Evolutionary conservation across 2,329 filamentous ascomycete genomes (phyloP).

Genomic region (Blastomyces gilchristii): DNA sequence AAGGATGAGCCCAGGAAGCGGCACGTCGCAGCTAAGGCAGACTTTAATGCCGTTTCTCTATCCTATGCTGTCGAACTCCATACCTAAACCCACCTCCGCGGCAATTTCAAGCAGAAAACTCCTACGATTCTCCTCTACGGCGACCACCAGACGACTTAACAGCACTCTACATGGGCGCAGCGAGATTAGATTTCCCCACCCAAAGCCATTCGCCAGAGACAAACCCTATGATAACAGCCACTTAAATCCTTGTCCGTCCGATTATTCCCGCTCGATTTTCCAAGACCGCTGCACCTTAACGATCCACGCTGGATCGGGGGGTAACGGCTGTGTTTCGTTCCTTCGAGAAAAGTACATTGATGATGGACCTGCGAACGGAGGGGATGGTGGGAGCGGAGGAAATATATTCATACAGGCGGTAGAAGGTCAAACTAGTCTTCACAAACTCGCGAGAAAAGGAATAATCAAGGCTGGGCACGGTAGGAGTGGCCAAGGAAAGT

Average conservation of each 20-base stretch:
- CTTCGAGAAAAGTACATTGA: conserved; percentile 80
- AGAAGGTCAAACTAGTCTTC: conserved; percentile 79
- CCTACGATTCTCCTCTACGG: conserved; percentile 12
- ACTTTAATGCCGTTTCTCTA: conserved; percentile 29
- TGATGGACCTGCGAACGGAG: conserved; percentile 85
- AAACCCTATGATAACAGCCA: conserved; percentile 36
- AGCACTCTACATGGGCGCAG: conserved; percentile 2
- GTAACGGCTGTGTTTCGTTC: conserved; percentile 90
- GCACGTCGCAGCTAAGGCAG: conserved; percentile 13
- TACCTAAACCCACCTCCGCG: conserved; percentile 13
- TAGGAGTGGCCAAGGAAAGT: conserved; percentile 39
- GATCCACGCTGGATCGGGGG: conserved; percentile 68
- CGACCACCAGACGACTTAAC: conserved; percentile 9
- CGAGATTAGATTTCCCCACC: conserved; percentile 9
- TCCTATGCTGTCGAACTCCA: conserved; percentile 19
- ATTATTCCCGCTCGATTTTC: conserved; percentile 75
- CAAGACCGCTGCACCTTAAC: conserved; percentile 74
- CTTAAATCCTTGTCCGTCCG: conserved; percentile 71
- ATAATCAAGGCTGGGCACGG: conserved; percentile 43
- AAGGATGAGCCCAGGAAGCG: neutral
- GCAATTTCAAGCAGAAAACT: conserved; percentile 12
- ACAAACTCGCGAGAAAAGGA: conserved; percentile 73
- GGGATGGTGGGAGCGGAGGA: conserved; percentile 84
- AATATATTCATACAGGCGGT: conserved; percentile 92
- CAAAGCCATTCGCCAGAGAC: neutral